Evolutionary conservation across 2,329 filamentous ascomycete species (phyloP), one percentile per base, ranked within the genome.

Genomic region (Ophiostoma himal-ulmi): DNA sequence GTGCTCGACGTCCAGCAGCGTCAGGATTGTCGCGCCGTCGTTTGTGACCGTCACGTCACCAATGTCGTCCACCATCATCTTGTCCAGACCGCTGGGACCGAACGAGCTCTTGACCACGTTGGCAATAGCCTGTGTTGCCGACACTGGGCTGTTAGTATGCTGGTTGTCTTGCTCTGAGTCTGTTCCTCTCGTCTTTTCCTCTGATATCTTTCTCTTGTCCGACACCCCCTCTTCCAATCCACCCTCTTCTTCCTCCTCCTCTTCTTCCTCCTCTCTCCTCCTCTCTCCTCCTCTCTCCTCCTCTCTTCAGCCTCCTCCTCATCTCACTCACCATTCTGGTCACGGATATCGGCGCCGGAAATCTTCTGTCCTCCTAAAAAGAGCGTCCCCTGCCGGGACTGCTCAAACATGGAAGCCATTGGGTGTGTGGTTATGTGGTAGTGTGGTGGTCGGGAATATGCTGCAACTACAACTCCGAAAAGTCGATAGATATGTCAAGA

Each of bases 1-100:
- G 82, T 99, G 94, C 81, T 99, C 94, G 78, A 99, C 94, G 78
- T 98, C 95, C 78, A 99, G 88, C 78, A 99, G 86, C 80, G 89
- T 93, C 75, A 99, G 88, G 77, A 99, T 99, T 44, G 95, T 99
- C 70, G 95, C 95, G 78, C 95, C 95, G 81, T 99, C 95, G 82
- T 99, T 99, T 75, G 95, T 99, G 71, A 99, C 95, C 72, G 95
- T 99, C 72, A 99, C 95, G 83, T 99, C 95, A 64, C 68, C 70
- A 71, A 99, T 98, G 80, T 99, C 95, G 83, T 99, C 95, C 77
- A 99, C 95, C 95, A 99, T 98, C 95, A 99, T 99, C 88, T 99
- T 99, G 81, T 99, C 95, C 75, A 99, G 87, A 67, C 95, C 95
- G 73, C 93, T 97, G 68, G 95, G 95, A 70, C 95, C 95, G 79